These are phyloP conservation scores for Hypomyces rosellus DNA, from an alignment of 2,329 filamentous ascomycete species.

Conservation along the genomic window DNA sequence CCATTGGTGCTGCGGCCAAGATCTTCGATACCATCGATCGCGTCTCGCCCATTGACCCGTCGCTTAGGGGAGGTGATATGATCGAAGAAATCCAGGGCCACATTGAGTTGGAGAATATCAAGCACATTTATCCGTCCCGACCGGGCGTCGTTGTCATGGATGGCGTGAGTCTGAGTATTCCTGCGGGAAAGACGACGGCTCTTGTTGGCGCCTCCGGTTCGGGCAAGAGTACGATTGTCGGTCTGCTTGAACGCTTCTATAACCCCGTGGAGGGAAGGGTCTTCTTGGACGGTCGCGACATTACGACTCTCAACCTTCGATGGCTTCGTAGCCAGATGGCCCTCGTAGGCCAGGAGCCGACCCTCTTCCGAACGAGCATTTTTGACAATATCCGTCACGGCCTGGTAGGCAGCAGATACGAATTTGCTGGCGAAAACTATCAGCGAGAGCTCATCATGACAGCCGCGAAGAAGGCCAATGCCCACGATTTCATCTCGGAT, in stretches of 20 bases:
- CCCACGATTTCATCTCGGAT: conserved; percentile 78
- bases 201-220: conserved; percentile 90
- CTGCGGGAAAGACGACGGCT: conserved; percentile 86
- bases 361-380: conserved; percentile 84
- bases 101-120: conserved; percentile 77
- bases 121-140: conserved; percentile 89
- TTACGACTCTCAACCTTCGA: conserved; percentile 72
- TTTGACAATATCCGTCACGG: conserved; percentile 87
- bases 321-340: conserved; percentile 92
- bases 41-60: conserved; percentile 60
- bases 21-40: conserved; percentile 81
- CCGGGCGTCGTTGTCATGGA: conserved; percentile 87
- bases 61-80: conserved; percentile 59
- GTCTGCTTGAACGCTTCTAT: conserved; percentile 90
- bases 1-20: conserved; percentile 71
- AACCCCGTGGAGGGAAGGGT: conserved; percentile 76
- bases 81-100: conserved; percentile 67
- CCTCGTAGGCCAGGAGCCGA: conserved; percentile 87
- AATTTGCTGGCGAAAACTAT: conserved; percentile 49
- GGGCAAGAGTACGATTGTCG: conserved; percentile 91
- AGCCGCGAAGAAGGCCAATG: conserved; percentile 84
- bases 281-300: conserved; percentile 74
- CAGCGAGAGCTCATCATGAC: conserved; percentile 54
- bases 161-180: conserved; percentile 69
- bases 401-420: conserved; percentile 73